Percentiles rank a stretch among this genome's conserved stretches.
phyloP scores from a whole-genome alignment of 1,139 yeast species.

The Tardiomyces digboiensis region DNA sequence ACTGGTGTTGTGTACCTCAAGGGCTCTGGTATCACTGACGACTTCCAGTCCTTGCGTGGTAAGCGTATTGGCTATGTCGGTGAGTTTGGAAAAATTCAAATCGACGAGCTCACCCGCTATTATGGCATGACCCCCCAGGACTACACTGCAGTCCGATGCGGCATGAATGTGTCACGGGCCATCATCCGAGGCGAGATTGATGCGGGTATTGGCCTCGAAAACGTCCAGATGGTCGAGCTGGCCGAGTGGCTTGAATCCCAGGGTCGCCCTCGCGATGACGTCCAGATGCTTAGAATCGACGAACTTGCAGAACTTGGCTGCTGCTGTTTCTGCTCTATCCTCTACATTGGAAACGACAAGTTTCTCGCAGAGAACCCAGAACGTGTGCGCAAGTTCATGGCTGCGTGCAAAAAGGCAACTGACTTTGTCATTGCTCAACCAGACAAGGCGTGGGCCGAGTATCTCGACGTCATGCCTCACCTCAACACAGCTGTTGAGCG shows the following conservation, averaged over 20 bases:
- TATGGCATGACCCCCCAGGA: conserved; percentile 47
- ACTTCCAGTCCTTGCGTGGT: conserved; percentile 43
- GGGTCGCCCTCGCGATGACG: conserved; percentile 39
- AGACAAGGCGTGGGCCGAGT: conserved; percentile 38
- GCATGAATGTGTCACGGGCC: conserved; percentile 50
- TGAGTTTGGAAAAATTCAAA: conserved; percentile 50
- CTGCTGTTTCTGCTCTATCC: conserved; percentile 50
- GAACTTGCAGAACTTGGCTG: conserved; percentile 49
- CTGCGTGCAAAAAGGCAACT: conserved; percentile 42
- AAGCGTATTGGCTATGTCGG: conserved; percentile 50
- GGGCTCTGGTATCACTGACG: conserved; percentile 42
- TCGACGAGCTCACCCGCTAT: conserved; percentile 46
- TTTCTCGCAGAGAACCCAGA: conserved; percentile 42
- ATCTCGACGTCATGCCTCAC: conserved; percentile 39
- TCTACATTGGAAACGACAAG: conserved; percentile 44
- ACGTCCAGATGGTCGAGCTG: conserved; percentile 49
- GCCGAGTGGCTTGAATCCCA: conserved; percentile 39
- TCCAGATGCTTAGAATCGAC: conserved; percentile 48
- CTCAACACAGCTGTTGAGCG: conserved; percentile 34
- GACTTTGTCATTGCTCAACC: conserved; percentile 39
- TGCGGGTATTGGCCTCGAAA: conserved; percentile 52
- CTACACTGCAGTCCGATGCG: conserved; percentile 51
- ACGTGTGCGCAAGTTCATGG: conserved; percentile 36
- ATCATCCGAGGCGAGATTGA: conserved; percentile 47
- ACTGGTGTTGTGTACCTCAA: conserved; percentile 46